These are phyloP conservation scores for Tripterygium wilfordii DNA, from an alignment of 177 flowering plant species.

Conservation along the genomic window DNA sequence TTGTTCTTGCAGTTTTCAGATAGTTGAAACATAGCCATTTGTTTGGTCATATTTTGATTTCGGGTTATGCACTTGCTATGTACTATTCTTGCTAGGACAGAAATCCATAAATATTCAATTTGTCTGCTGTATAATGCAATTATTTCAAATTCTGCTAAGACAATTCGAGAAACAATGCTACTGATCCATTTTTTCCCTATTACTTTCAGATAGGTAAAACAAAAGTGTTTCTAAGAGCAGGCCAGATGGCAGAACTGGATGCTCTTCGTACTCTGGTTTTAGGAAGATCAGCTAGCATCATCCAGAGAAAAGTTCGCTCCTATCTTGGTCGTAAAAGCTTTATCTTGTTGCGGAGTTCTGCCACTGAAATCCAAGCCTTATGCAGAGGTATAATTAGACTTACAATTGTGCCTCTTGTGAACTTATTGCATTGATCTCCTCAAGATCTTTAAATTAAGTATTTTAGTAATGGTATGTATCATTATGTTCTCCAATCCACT, in stretches of 20 bases:
- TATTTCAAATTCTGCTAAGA: too few relatives aligned
- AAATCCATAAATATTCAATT: too few relatives aligned
- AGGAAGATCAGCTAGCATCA: constrained; percentile 76
- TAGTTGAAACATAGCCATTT: too few relatives aligned
- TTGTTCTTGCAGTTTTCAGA: too few relatives aligned
- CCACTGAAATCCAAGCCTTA: constrained; percentile 57
- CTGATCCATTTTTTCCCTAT: constrained; percentile 10
- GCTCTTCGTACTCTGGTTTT: constrained; percentile 66
- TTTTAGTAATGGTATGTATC: too few relatives aligned
- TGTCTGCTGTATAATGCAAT: too few relatives aligned
- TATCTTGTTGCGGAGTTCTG: constrained; percentile 40
- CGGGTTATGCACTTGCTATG: too few relatives aligned
- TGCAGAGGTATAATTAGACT: constrained; percentile 60
- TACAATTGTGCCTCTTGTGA: neutral
- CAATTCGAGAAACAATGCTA: neutral
- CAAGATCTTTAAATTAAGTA: too few relatives aligned
- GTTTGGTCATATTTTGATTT: too few relatives aligned
- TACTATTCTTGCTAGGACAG: too few relatives aligned
- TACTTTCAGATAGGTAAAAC: constrained; percentile 96
- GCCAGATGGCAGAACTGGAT: constrained; percentile 99
- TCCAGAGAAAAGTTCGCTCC: constrained; percentile 77
- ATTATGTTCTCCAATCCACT: constrained; percentile 1
- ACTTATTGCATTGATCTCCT: too few relatives aligned
- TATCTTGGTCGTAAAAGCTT: constrained; percentile 54
- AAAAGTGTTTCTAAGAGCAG: constrained; percentile 96